Percentiles rank a stretch among this genome's conserved stretches.
Evolutionary conservation across 495 filamentous ascomycete genomes (phyloP).

Genomic region (Neurospora sublineolata): DNA sequence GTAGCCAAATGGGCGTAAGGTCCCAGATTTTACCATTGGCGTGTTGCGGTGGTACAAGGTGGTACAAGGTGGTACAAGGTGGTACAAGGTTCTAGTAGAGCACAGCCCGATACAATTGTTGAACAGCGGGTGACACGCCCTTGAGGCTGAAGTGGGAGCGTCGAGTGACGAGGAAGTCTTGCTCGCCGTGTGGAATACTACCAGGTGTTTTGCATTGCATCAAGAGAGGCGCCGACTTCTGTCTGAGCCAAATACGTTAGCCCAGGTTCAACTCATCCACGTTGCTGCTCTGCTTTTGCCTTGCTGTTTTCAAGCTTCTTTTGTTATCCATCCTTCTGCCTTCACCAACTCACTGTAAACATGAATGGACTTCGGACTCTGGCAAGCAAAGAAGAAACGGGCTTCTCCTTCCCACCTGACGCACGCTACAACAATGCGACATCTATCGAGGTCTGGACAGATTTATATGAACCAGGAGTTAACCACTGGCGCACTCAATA

Average conservation of each 20-base stretch:
- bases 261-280: neutral
- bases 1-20: too few species aligned
- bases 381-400: neutral
- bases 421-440: neutral
- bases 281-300: accelerated
- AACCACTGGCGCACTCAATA: neutral
- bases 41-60: too few species aligned
- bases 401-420: neutral
- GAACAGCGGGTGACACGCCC: too few species aligned
- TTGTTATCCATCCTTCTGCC: neutral
- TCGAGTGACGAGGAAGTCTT: too few species aligned
- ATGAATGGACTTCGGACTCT: neutral
- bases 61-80: too few species aligned
- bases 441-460: neutral
- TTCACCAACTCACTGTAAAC: neutral
- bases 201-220: too few species aligned
- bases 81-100: too few species aligned
- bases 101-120: too few species aligned
- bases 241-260: neutral
- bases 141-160: too few species aligned
- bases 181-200: too few species aligned
- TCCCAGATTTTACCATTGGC: too few species aligned
- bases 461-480: neutral
- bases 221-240: too few species aligned
- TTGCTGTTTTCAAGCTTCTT: neutral